Percentiles rank a stretch among this genome's conserved stretches.
phyloP scores from a whole-genome alignment of 106 monocot species.

The Triglochin maritima region DNA sequence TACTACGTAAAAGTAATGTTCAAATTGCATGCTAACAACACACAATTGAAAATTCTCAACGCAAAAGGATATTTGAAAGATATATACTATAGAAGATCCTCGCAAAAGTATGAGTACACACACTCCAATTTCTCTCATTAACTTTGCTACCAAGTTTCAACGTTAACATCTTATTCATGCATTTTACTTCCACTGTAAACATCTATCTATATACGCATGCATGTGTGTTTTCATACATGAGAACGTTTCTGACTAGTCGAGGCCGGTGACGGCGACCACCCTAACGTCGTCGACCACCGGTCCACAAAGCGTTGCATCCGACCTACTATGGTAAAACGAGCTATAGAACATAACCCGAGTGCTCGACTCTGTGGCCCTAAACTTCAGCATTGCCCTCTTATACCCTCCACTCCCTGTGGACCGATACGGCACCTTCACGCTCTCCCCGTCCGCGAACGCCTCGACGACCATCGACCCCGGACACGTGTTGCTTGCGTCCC shows the following conservation, averaged over 20 bases:
- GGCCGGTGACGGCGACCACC: conserved; percentile 1
- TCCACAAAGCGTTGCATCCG: conserved; percentile 17
- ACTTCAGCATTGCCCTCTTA: conserved; percentile 6
- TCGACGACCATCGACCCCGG: conserved; percentile 19
- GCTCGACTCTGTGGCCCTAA: conserved; percentile 4
- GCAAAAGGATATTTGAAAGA: too few species aligned
- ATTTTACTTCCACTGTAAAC: too few species aligned
- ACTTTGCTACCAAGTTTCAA: too few species aligned
- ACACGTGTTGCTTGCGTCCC: conserved; percentile 18
- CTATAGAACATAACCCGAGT: conserved; percentile 17
- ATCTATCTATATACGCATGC: too few species aligned
- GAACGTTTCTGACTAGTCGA: background rate
- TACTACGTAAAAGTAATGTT: too few species aligned
- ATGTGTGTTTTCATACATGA: too few species aligned
- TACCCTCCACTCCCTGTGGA: conserved; percentile 18
- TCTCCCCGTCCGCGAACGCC: conserved; percentile 14
- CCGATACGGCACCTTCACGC: conserved; percentile 13
- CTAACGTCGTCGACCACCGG: conserved; percentile 11
- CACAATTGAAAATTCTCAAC: too few species aligned
- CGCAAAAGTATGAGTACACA: too few species aligned
- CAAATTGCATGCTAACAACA: too few species aligned
- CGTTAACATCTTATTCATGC: too few species aligned
- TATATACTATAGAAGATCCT: too few species aligned
- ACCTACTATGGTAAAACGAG: conserved; percentile 15
- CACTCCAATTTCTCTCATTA: too few species aligned